A percentile compares a stretch with the other conserved stretches of the same genome.
phyloP scores from a whole-genome alignment of 73 alveolate genomes.

The Paraurostyla sp. region DNA sequence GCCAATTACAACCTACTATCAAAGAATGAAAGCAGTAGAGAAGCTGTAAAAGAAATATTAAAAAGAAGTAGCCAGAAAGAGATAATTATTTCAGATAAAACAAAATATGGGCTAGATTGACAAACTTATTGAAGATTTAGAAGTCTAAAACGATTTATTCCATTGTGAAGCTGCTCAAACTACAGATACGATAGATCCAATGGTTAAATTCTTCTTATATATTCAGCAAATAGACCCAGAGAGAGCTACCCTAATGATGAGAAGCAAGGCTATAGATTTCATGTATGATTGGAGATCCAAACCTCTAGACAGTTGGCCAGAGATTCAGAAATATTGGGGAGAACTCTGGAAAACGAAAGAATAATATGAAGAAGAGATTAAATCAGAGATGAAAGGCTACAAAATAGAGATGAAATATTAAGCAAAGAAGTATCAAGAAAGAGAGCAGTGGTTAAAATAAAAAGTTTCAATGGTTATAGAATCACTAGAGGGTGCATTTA shows the following conservation, averaged over 20 bases:
- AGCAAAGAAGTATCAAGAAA: not conserved
- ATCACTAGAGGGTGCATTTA: not conserved
- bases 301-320: conserved; percentile 28
- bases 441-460: not conserved
- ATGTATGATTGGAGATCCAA: conserved; percentile 45
- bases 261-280: not conserved
- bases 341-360: conserved; percentile 53
- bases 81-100: not conserved
- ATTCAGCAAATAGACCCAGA: conserved; percentile 17
- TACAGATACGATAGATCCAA: not conserved
- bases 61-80: conserved; percentile 22
- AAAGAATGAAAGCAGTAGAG: conserved; percentile 48
- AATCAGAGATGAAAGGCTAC: conserved; percentile 24
- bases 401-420: conserved; percentile 21
- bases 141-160: conserved; percentile 4
- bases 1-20: conserved; percentile 37
- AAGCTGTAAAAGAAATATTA: conserved; percentile 24
- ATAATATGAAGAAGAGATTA: conserved; percentile 8
- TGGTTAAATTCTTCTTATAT: not conserved
- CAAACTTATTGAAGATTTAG: conserved; percentile 24
- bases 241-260: not conserved
- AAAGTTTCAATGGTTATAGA: not conserved
- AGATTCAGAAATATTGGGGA: conserved; percentile 16
- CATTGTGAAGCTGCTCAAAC: not conserved
- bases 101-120: not conserved